A percentile compares a stretch with the other conserved stretches of the same genome.
phyloP scores from a whole-genome alignment of 768 basidiomycete species.

The Leccinum variicolor region DNA sequence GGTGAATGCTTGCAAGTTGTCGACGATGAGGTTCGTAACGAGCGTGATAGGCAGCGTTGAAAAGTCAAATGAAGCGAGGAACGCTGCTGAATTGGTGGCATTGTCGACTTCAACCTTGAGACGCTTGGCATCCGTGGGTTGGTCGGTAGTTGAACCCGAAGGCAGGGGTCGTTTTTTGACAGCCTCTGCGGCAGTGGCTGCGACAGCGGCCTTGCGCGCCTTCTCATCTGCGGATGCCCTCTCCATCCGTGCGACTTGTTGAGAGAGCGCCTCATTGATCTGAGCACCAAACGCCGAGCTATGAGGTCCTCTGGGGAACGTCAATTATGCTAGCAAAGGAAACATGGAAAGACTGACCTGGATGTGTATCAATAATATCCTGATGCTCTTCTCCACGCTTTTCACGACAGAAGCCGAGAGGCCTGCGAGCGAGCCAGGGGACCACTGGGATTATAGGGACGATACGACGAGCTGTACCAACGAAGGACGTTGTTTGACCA shows the following conservation, averaged over 20 bases:
- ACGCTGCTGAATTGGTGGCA: slow-evolving; percentile 42
- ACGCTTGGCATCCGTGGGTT: slow-evolving; percentile 63
- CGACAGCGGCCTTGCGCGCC: slow-evolving; percentile 47
- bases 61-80: slow-evolving; percentile 81
- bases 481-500: slow-evolving; percentile 76
- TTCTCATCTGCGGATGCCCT: slow-evolving; percentile 68
- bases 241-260: slow-evolving; percentile 79
- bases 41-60: slow-evolving; percentile 69
- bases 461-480: slow-evolving; percentile 71
- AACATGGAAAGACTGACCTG: slow-evolving; percentile 49
- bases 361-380: slow-evolving; percentile 78
- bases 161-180: slow-evolving; percentile 57
- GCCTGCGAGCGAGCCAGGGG: slow-evolving; percentile 62
- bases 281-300: slow-evolving; percentile 62
- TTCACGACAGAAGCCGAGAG: slow-evolving; percentile 61
- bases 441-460: slow-evolving; percentile 73
- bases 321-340: slow-evolving; percentile 10
- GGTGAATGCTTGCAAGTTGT: slow-evolving; percentile 77
- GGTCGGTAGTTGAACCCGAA: slow-evolving; percentile 38
- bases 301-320: slow-evolving; percentile 45
- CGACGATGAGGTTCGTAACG: slow-evolving; percentile 86
- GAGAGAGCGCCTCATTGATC: slow-evolving; percentile 70
- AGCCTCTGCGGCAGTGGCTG: slow-evolving; percentile 36
- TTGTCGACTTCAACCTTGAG: slow-evolving; percentile 61
- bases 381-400: slow-evolving; percentile 86